These are phyloP conservation scores for Calonectria henricotiae DNA, from an alignment of 2,329 filamentous ascomycete species.

Conservation along the genomic window DNA sequence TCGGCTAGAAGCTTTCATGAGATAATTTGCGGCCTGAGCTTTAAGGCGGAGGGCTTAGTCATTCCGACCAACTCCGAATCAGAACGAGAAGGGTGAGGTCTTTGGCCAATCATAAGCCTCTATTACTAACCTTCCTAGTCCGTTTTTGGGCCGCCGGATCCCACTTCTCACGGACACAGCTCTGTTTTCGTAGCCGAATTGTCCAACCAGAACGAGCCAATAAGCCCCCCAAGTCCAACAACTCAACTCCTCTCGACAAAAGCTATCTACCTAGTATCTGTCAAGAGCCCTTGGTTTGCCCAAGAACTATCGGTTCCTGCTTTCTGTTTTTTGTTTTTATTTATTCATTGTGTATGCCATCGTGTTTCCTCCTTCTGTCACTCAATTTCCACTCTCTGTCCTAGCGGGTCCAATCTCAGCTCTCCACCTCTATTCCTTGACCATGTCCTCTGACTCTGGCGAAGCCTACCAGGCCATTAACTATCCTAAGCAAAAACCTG, in stretches of 20 bases:
- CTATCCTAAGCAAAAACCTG: slow-evolving; percentile 59
- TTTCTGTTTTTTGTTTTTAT: background rate
- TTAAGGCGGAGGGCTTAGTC: slow-evolving; percentile 59
- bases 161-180: slow-evolving; percentile 42
- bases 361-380: background rate
- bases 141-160: slow-evolving; percentile 32
- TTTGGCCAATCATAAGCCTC: slow-evolving; percentile 56
- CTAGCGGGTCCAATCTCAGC: slow-evolving; percentile 26
- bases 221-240: slow-evolving; percentile 33
- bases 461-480: slow-evolving; percentile 59
- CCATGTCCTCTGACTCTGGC: slow-evolving; percentile 56
- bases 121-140: slow-evolving; percentile 58
- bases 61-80: slow-evolving; percentile 64
- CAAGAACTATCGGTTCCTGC: background rate
- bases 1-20: slow-evolving; percentile 66
- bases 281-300: background rate
- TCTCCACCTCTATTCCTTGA: slow-evolving; percentile 35
- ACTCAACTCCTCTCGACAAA: slow-evolving; percentile 18
- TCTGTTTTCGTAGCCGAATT: slow-evolving; percentile 44
- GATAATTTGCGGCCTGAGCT: slow-evolving; percentile 64
- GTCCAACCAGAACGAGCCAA: slow-evolving; percentile 28
- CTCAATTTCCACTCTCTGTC: slow-evolving; percentile 8
- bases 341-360: background rate
- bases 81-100: slow-evolving; percentile 42
- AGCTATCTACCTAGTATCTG: slow-evolving; percentile 14